Evolutionary conservation across 2,329 filamentous ascomycete genomes (phyloP).

Genomic region (Sporothrix variecibatus): DNA sequence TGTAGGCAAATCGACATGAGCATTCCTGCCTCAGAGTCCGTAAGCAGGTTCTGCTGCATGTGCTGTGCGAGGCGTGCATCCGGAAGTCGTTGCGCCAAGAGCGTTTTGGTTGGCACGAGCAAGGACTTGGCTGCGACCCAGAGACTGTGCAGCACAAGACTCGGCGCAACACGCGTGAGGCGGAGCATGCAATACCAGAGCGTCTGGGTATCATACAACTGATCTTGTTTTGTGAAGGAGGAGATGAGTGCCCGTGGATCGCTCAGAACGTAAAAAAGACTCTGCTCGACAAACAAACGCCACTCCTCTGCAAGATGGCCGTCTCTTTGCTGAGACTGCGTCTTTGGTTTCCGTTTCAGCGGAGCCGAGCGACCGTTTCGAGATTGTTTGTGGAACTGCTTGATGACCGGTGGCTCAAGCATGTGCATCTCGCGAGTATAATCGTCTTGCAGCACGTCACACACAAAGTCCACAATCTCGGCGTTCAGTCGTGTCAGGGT

Average conservation of each 20-base stretch:
- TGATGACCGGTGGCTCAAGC: slow-evolving; percentile 45
- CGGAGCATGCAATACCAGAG: slow-evolving; percentile 65
- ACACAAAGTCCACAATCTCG: slow-evolving; percentile 61
- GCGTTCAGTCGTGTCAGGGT: slow-evolving; percentile 56
- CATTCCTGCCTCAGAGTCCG: slow-evolving; percentile 53
- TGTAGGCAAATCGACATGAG: slow-evolving; percentile 64
- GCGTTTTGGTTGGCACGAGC: slow-evolving; percentile 55
- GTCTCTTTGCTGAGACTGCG: neutral
- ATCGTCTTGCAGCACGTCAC: slow-evolving; percentile 61
- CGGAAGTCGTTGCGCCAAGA: slow-evolving; percentile 46
- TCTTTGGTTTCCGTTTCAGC: slow-evolving; percentile 42
- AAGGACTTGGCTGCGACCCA: slow-evolving; percentile 63
- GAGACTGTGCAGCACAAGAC: slow-evolving; percentile 63
- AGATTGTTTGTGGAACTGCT: slow-evolving; percentile 35
- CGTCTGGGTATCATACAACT: slow-evolving; percentile 60
- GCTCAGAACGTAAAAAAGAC: slow-evolving; percentile 64
- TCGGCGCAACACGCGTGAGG: slow-evolving; percentile 58
- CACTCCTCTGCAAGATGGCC: slow-evolving; percentile 50
- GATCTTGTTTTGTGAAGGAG: slow-evolving; percentile 58
- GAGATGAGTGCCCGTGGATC: slow-evolving; percentile 55
- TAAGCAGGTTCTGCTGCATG: slow-evolving; percentile 41
- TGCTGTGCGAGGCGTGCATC: slow-evolving; percentile 43
- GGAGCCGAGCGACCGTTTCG: slow-evolving; percentile 35
- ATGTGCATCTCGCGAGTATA: slow-evolving; percentile 53
- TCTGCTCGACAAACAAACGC: slow-evolving; percentile 64